A percentile compares a stretch with the other conserved stretches of the same genome.
Evolutionary conservation across 495 filamentous ascomycete genomes (phyloP).

Genomic region (Apodospora peruviana): DNA sequence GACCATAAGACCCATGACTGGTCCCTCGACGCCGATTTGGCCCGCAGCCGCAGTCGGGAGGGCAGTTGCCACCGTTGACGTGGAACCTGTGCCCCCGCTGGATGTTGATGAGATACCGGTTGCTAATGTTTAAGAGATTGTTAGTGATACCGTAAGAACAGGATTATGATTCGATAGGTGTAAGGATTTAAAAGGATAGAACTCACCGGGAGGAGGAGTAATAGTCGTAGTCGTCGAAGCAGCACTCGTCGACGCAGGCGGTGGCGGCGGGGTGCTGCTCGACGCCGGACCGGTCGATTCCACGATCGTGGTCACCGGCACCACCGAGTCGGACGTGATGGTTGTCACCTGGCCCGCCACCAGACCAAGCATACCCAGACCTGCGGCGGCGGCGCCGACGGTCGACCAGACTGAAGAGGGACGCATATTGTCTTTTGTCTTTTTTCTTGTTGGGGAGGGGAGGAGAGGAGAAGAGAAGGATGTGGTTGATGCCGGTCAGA

Average conservation of each 20-base stretch:
- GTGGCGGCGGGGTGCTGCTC: not conserved
- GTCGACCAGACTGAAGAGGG: not conserved
- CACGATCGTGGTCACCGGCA: not conserved
- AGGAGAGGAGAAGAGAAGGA: not conserved
- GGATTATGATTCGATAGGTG: not conserved
- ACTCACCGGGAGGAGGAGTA: not conserved
- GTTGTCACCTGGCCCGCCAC: not conserved
- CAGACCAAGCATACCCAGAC: not conserved
- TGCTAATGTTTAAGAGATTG: too few species aligned
- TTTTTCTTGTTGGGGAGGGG: not conserved
- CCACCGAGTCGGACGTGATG: not conserved
- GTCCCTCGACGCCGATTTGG: not conserved
- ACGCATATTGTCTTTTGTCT: not conserved
- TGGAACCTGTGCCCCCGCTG: not conserved
- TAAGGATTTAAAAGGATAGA: not conserved
- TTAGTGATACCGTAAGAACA: not conserved
- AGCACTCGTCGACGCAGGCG: not conserved
- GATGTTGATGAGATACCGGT: too few species aligned
- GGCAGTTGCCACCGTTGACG: not conserved
- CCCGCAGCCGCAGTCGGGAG: not conserved
- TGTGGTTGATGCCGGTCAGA: too few species aligned
- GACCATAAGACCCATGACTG: constrained; percentile 4
- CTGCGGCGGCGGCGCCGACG: not conserved
- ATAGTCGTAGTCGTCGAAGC: not conserved
- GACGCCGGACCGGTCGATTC: not conserved